Percentiles rank a stretch among this genome's conserved stretches.
Conservation (phyloP, 2,329 filamentous ascomycete species). For the Allantophomopsis cytisporea region DNA sequence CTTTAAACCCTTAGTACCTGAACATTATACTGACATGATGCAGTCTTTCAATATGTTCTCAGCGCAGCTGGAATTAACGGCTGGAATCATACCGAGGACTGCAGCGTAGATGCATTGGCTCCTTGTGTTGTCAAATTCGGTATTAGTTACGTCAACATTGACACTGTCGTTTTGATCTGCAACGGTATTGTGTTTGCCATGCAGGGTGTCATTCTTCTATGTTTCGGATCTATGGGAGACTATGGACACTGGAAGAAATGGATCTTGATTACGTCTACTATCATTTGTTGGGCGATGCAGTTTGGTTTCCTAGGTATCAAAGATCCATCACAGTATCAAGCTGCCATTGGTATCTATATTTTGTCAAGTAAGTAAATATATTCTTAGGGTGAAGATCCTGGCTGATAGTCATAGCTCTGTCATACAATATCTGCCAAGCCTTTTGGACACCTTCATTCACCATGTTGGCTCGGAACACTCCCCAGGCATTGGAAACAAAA, state of each 20-base stretch:
- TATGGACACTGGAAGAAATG: neutral
- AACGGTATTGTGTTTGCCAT: constrained; percentile 57
- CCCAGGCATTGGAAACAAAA: too few relatives aligned
- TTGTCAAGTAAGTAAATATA: too few relatives aligned
- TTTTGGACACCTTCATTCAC: too few relatives aligned
- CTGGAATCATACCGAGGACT: neutral
- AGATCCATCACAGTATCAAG: too few relatives aligned
- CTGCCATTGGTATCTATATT: too few relatives aligned
- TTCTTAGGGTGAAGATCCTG: too few relatives aligned
- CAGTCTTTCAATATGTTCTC: constrained; percentile 3
- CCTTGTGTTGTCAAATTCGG: neutral
- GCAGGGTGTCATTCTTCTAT: constrained; percentile 28
- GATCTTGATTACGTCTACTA: neutral
- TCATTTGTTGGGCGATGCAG: constrained; percentile 24
- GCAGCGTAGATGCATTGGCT: constrained; percentile 1
- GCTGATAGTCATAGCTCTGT: too few relatives aligned
- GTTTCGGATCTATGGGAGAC: neutral
- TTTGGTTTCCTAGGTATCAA: too few relatives aligned
- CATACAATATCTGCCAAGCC: too few relatives aligned
- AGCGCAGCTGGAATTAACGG: constrained; percentile 3
- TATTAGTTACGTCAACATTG: constrained; percentile 35
- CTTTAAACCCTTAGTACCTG: too few relatives aligned
- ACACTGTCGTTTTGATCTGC: constrained; percentile 48
- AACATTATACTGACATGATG: neutral
- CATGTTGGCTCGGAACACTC: too few relatives aligned